Percentiles rank a stretch among this genome's conserved stretches.
Evolutionary conservation across 1,139 yeast species (phyloP).

Genomic region (Yamadazyma kanchanaburiensis): DNA sequence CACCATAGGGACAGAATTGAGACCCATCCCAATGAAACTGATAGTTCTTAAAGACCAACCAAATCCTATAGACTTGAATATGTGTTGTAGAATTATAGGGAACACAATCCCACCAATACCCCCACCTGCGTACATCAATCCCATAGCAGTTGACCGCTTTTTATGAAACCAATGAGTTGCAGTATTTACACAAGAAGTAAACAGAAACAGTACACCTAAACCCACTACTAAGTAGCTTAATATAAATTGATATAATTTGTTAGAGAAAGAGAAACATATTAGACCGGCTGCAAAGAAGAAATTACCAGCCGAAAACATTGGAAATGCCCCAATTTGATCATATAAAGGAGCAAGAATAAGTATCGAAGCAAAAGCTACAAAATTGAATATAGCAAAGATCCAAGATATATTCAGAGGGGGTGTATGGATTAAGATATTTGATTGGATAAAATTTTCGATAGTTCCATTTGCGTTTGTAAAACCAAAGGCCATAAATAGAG

Average conservation of each 20-base stretch:
- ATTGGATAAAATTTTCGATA: slow-evolving; percentile 20
- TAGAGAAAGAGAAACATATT: slow-evolving; percentile 20
- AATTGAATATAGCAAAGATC: slow-evolving; percentile 27
- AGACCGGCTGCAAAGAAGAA: slow-evolving; percentile 18
- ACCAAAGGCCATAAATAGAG: slow-evolving; percentile 23
- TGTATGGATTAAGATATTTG: slow-evolving; percentile 14
- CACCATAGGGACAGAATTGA: slow-evolving; percentile 3
- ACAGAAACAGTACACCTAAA: slow-evolving; percentile 22
- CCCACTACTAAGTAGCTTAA: slow-evolving; percentile 22
- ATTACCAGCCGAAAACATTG: slow-evolving; percentile 17
- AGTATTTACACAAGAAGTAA: slow-evolving; percentile 21
- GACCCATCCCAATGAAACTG: slow-evolving; percentile 12
- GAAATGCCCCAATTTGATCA: slow-evolving; percentile 20
- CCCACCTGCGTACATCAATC: slow-evolving; percentile 24
- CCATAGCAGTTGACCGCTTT: slow-evolving; percentile 22
- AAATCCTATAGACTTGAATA: slow-evolving; percentile 24
- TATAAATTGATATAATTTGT: slow-evolving; percentile 22
- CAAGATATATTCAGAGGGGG: slow-evolving; percentile 21
- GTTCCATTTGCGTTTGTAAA: slow-evolving; percentile 25
- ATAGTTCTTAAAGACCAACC: slow-evolving; percentile 27
- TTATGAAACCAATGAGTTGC: slow-evolving; percentile 22
- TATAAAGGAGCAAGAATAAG: slow-evolving; percentile 28
- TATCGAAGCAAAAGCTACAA: slow-evolving; percentile 22
- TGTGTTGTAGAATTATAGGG: slow-evolving; percentile 20
- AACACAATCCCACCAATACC: slow-evolving; percentile 25